Percentiles rank a stretch among this genome's conserved stretches.
These are phyloP conservation scores for Ceratocystis variospora DNA, from an alignment of 2,329 filamentous ascomycete genomes.

Conservation along the genomic window DNA sequence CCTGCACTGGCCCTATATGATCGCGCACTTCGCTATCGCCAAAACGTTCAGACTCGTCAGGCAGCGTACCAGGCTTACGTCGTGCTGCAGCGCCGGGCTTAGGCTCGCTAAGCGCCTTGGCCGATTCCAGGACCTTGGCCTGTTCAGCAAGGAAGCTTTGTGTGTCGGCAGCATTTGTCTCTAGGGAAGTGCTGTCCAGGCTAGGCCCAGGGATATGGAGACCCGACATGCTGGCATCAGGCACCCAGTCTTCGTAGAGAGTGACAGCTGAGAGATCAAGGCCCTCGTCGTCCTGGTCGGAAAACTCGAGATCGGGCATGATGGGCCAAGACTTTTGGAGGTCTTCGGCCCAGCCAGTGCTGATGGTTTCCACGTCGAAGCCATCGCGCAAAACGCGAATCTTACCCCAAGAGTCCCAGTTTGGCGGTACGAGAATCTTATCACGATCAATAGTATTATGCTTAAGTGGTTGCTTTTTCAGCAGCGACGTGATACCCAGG, in stretches of 20 bases:
- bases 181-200: conserved; percentile 19
- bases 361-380: conserved; percentile 81
- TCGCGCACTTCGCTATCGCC: conserved; percentile 39
- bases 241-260: conserved; percentile 62
- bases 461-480: conserved; percentile 66
- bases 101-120: conserved; percentile 7
- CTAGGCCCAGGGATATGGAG: conserved; percentile 39
- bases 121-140: conserved; percentile 54
- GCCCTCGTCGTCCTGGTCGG: conserved; percentile 17
- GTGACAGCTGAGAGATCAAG: conserved; percentile 15
- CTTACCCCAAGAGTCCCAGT: conserved; percentile 98
- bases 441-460: conserved; percentile 88
- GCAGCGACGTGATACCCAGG: conserved; percentile 68
- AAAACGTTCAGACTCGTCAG: conserved; percentile 19
- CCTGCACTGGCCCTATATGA: conserved; percentile 87
- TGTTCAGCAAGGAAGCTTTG: conserved; percentile 68
- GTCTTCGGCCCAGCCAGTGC: conserved; percentile 73
- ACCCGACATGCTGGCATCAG: conserved; percentile 54
- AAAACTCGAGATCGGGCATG: conserved; percentile 21
- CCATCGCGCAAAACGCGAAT: conserved; percentile 82
- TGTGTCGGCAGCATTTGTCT: conserved; percentile 37
- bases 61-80: conserved; percentile 33
- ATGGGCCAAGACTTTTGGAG: conserved; percentile 46
- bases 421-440: conserved; percentile 85
- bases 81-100: conserved; percentile 25